These are phyloP conservation scores for Ogataea angusta DNA, from an alignment of 805 yeast species.

Conservation along the genomic window DNA sequence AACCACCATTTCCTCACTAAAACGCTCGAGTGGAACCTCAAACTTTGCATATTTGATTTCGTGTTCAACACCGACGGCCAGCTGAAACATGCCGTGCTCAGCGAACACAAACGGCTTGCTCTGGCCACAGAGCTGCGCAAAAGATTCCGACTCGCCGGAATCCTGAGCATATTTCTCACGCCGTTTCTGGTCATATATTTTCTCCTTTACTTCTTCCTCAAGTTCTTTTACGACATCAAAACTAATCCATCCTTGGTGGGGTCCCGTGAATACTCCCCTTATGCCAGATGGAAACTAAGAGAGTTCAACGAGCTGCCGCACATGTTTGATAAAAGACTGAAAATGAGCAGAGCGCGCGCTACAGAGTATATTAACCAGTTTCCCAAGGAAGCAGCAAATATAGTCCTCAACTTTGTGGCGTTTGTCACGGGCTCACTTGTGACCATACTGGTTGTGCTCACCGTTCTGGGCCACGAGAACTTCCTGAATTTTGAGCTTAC, in stretches of 20 bases:
- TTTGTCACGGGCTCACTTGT: slow-evolving; percentile 87
- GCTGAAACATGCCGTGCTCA: slow-evolving; percentile 64
- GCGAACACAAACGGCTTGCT: slow-evolving; percentile 63
- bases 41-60: slow-evolving; percentile 81
- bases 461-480: slow-evolving; percentile 83
- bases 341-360: slow-evolving; percentile 75
- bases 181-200: slow-evolving; percentile 87
- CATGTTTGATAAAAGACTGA: slow-evolving; percentile 75
- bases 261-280: slow-evolving; percentile 86
- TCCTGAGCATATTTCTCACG: slow-evolving; percentile 74
- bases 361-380: slow-evolving; percentile 83
- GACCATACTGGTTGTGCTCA: slow-evolving; percentile 76
- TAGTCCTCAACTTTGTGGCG: slow-evolving; percentile 55
- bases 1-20: slow-evolving; percentile 56
- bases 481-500: slow-evolving; percentile 87
- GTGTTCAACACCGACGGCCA: slow-evolving; percentile 84
- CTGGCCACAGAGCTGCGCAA: slow-evolving; percentile 68
- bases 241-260: slow-evolving; percentile 82
- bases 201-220: slow-evolving; percentile 76
- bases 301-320: slow-evolving; percentile 94
- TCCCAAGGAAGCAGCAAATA: slow-evolving; percentile 71
- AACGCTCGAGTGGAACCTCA: slow-evolving; percentile 92
- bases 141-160: slow-evolving; percentile 83
- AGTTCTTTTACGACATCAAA: slow-evolving; percentile 89
- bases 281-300: slow-evolving; percentile 91